Evolutionary conservation across 805 yeast genomes (phyloP).

Genomic region (Kodamaea restingae): DNA sequence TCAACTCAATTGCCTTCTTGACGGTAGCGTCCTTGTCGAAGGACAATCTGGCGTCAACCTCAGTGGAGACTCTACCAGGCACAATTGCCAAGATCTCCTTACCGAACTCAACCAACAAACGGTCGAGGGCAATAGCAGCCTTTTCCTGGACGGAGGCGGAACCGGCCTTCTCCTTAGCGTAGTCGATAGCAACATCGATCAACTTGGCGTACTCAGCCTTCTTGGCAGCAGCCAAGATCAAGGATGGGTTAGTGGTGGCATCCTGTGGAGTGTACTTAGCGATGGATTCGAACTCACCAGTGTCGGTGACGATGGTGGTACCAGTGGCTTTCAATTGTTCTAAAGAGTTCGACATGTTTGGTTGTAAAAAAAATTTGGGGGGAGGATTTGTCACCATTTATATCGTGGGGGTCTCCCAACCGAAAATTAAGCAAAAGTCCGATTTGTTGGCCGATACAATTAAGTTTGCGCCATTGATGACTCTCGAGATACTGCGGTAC

Average conservation of each 20-base stretch:
- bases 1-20: slow-evolving; percentile 89
- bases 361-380: neutral
- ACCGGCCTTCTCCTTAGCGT: slow-evolving; percentile 66
- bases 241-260: slow-evolving; percentile 98
- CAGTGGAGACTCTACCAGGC: slow-evolving; percentile 99
- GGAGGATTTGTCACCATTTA: neutral
- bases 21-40: slow-evolving; percentile 93
- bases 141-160: slow-evolving; percentile 55
- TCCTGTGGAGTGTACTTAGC: slow-evolving; percentile 98
- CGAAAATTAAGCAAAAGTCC: slow-evolving; percentile 1
- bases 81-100: slow-evolving; percentile 86
- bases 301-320: slow-evolving; percentile 95
- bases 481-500: no score
- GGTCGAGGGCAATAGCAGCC: slow-evolving; percentile 82
- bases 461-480: no score
- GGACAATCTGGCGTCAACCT: slow-evolving; percentile 97
- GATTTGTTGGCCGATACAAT: slow-evolving; percentile 1
- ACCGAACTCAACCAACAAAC: slow-evolving; percentile 94
- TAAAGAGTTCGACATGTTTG: slow-evolving; percentile 52
- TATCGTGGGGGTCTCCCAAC: slow-evolving; percentile 1
- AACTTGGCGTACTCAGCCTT: slow-evolving; percentile 84
- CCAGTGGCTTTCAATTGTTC: slow-evolving; percentile 94
- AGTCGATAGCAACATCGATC: slow-evolving; percentile 86
- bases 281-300: slow-evolving; percentile 97
- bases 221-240: slow-evolving; percentile 92